Evolutionary conservation across 2,329 filamentous ascomycete species (phyloP).

Genomic region (Arthrobotrys musiformis): DNA sequence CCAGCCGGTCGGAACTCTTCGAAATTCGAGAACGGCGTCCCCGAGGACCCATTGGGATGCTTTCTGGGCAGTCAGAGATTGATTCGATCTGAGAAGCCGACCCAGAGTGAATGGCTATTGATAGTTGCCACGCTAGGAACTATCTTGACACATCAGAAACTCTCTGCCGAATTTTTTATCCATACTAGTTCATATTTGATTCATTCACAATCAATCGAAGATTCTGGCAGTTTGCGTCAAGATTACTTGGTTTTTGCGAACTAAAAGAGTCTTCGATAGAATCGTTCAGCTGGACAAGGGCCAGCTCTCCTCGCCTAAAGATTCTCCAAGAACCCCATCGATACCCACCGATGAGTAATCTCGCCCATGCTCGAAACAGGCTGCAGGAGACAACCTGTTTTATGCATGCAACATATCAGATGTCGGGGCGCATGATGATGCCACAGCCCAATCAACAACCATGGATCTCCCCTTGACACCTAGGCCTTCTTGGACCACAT

Average conservation of each 20-base stretch:
- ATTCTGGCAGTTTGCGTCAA: background rate
- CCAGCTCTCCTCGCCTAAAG: constrained; percentile 34
- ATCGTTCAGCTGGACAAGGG: constrained; percentile 47
- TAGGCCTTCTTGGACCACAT: background rate
- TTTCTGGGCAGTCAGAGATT: background rate
- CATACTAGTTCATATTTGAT: background rate
- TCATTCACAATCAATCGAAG: background rate
- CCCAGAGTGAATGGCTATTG: background rate
- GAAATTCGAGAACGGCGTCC: constrained; percentile 23
- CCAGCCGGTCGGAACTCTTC: constrained; percentile 47
- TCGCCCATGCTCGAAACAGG: constrained; percentile 15
- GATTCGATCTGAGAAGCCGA: background rate
- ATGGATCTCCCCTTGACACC: constrained; percentile 31
- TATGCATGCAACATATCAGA: constrained; percentile 47
- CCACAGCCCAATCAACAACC: constrained; percentile 2
- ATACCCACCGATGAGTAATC: constrained; percentile 45
- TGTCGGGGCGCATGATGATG: constrained; percentile 25
- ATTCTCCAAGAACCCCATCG: constrained; percentile 30
- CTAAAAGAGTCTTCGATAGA: background rate
- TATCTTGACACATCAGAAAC: background rate
- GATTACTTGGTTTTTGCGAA: background rate
- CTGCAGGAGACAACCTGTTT: constrained; percentile 14
- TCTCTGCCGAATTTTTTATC: background rate
- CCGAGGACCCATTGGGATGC: constrained; percentile 12
- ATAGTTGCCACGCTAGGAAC: background rate